Evolutionary conservation across 2,329 filamentous ascomycete species (phyloP).

Genomic region (Colletotrichum sojae): DNA sequence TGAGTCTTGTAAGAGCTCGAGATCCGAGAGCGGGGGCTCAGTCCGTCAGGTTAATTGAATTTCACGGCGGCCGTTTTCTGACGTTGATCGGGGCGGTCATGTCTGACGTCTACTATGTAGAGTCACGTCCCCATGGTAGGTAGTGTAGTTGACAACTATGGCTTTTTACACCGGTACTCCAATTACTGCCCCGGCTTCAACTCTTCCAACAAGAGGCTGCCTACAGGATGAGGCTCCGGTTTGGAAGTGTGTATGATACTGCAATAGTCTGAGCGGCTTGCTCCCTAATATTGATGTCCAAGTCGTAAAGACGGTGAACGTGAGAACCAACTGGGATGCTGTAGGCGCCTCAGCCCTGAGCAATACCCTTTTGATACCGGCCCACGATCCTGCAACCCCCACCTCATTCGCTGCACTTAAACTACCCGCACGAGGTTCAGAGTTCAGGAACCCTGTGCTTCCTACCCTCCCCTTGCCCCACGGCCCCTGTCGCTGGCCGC

Average conservation of each 20-base stretch:
- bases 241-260: too few species aligned
- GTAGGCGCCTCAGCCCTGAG: neutral
- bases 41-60: slow-evolving; percentile 19
- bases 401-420: slow-evolving; percentile 11
- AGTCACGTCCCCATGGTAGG: too few species aligned
- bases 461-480: neutral
- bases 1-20: neutral
- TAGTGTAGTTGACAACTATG: too few species aligned
- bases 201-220: too few species aligned
- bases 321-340: neutral
- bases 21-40: neutral
- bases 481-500: neutral
- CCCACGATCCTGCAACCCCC: neutral
- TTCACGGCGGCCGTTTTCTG: neutral
- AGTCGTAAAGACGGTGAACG: neutral
- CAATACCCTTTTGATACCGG: neutral
- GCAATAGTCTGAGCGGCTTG: neutral
- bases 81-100: neutral
- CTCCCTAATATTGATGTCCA: neutral
- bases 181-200: too few species aligned
- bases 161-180: too few species aligned
- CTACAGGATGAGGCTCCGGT: too few species aligned
- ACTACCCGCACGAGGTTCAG: neutral
- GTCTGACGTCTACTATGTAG: neutral
- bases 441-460: slow-evolving; percentile 15